Conservation (phyloP, 2,329 filamentous ascomycete species). For the Xylaria sp. region DNA sequence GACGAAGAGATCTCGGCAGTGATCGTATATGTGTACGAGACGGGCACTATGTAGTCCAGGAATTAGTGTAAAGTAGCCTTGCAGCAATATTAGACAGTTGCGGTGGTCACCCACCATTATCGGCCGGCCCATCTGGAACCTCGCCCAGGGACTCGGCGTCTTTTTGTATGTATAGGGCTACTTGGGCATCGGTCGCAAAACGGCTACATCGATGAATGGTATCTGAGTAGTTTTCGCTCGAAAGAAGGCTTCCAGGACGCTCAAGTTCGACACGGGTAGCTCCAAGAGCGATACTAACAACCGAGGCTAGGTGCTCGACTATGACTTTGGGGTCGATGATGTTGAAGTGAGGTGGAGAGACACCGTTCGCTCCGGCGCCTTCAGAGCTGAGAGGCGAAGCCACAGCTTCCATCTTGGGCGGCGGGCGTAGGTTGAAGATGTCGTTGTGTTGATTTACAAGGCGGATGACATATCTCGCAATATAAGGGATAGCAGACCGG, state of each 20-base stretch:
- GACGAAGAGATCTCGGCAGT: conserved; percentile 84
- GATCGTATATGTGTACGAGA: conserved; percentile 78
- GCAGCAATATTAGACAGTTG: not conserved
- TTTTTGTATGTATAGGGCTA: conserved; percentile 91
- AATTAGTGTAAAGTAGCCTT: conserved; percentile 42
- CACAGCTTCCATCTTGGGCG: conserved; percentile 63
- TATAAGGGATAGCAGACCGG: conserved; percentile 35
- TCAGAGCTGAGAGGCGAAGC: conserved; percentile 56
- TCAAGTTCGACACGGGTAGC: conserved; percentile 82
- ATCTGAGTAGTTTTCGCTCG: conserved; percentile 75
- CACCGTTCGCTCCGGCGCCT: conserved; percentile 59
- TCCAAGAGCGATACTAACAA: conserved; percentile 78
- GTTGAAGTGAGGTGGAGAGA: conserved; percentile 58
- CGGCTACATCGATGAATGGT: conserved; percentile 87
- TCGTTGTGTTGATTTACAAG: conserved; percentile 35
- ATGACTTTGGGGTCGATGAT: conserved; percentile 74
- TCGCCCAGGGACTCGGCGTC: conserved; percentile 69
- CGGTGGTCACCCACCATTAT: conserved; percentile 54
- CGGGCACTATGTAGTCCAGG: conserved; percentile 50
- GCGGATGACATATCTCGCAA: conserved; percentile 41
- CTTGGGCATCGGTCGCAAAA: conserved; percentile 88
- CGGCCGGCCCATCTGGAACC: conserved; percentile 60
- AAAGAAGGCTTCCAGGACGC: conserved; percentile 82
- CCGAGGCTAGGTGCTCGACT: conserved; percentile 75
- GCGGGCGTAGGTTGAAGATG: conserved; percentile 33